These are phyloP conservation scores for Perkinsus marinus DNA, from an alignment of 169 alveolate genomes.

Conservation along the genomic window DNA sequence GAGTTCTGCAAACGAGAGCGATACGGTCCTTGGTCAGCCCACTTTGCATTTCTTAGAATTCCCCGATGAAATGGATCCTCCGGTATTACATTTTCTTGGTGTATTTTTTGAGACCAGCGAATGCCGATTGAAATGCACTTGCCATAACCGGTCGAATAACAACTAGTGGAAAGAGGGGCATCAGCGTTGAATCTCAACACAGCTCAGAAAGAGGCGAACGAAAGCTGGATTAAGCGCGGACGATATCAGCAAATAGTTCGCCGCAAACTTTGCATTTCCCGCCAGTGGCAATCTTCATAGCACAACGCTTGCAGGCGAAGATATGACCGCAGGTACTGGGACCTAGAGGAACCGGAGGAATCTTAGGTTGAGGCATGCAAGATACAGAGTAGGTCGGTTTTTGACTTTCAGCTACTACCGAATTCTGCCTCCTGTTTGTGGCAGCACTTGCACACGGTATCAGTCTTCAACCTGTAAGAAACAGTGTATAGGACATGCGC, in stretches of 20 bases:
- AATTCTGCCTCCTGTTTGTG: not conserved
- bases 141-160: slow-evolving; percentile 2
- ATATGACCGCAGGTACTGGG: not conserved
- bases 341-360: not conserved
- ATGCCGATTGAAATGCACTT: not conserved
- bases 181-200: not conserved
- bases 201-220: not conserved
- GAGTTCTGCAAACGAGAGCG: slow-evolving; percentile 23
- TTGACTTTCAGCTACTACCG: not conserved
- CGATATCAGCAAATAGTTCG: not conserved
- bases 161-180: not conserved
- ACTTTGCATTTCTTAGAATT: no score
- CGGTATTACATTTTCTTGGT: not conserved
- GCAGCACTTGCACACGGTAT: not conserved
- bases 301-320: not conserved
- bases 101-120: not conserved
- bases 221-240: not conserved
- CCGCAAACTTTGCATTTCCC: not conserved
- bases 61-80: no score
- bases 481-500: no score
- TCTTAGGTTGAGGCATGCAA: not conserved
- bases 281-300: not conserved
- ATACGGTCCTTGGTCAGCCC: not conserved
- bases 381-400: not conserved
- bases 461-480: not conserved